Evolutionary conservation across 2,329 filamentous ascomycete genomes (phyloP).

Genomic region (Phyllosticta citribraziliensis): DNA sequence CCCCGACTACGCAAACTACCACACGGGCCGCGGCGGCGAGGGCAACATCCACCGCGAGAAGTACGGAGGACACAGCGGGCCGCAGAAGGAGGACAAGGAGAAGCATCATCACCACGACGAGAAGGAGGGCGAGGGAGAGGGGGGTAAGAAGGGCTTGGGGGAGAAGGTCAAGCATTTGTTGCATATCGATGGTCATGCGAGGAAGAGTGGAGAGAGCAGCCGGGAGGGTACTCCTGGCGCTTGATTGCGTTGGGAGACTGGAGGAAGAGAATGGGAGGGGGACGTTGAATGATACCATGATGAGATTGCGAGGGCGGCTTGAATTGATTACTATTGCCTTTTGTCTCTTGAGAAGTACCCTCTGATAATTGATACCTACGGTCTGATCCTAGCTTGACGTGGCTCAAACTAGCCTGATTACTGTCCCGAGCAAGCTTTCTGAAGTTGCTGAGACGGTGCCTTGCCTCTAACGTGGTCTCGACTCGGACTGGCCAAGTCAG

Average conservation of each 20-base stretch:
- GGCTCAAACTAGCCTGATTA: too few relatives aligned
- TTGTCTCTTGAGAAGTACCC: too few relatives aligned
- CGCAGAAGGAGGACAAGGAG: constrained; percentile 11
- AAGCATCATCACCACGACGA: not conserved
- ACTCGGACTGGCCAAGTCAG: too few relatives aligned
- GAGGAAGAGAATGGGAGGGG: not conserved
- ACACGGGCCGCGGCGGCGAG: constrained; percentile 27
- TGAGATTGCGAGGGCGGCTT: too few relatives aligned
- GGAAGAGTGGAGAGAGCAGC: not conserved
- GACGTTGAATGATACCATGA: too few relatives aligned
- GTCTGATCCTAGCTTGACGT: too few relatives aligned
- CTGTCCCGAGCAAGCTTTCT: too few relatives aligned
- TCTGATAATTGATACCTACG: too few relatives aligned
- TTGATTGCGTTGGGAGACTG: not conserved
- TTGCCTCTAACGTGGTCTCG: too few relatives aligned
- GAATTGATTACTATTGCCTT: too few relatives aligned
- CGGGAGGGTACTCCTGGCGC: not conserved
- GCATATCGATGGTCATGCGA: constrained; percentile 1
- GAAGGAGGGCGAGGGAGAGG: not conserved
- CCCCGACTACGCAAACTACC: constrained; percentile 24
- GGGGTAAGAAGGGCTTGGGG: constrained; percentile 17
- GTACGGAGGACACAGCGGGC: constrained; percentile 23
- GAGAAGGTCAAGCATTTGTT: constrained; percentile 29
- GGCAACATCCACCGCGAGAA: constrained; percentile 28
- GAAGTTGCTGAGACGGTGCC: too few relatives aligned